Percentiles rank a stretch among this genome's conserved stretches.
Conservation (phyloP, 345 rosid species). For the Punica granatum region DNA sequence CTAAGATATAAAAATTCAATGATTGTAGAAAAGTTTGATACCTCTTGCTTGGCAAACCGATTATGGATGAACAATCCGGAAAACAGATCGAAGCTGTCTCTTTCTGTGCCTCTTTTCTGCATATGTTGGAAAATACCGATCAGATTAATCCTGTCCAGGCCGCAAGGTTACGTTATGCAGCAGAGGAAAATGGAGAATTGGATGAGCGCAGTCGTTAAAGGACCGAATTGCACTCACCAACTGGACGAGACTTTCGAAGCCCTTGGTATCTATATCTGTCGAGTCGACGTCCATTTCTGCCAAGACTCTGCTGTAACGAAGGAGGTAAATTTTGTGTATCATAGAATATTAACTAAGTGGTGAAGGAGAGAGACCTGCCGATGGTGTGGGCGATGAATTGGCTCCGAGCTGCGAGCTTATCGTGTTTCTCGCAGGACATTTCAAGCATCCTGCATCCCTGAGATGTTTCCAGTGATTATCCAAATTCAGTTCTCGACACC, state of each 20-base stretch:
- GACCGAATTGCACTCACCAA: conserved; percentile 35
- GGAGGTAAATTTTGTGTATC: background rate
- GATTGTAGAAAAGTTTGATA: background rate
- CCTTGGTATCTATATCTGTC: conserved; percentile 31
- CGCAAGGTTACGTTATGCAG: background rate
- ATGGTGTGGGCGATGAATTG: conserved; percentile 49
- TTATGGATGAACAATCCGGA: conserved; percentile 40
- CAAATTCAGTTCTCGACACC: background rate
- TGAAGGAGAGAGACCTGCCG: conserved; percentile 30
- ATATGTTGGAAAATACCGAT: background rate
- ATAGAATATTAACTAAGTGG: background rate
- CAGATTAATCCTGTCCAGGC: background rate
- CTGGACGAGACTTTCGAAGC: conserved; percentile 30
- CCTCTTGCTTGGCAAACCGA: conserved; percentile 48
- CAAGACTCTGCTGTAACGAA: conserved; percentile 18
- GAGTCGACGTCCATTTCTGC: conserved; percentile 38
- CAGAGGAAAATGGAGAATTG: background rate
- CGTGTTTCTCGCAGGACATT: conserved; percentile 58
- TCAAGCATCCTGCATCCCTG: conserved; percentile 67
- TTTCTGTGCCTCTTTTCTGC: conserved; percentile 33
- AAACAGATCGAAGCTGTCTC: conserved; percentile 38
- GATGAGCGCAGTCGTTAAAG: background rate
- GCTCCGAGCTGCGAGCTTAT: conserved; percentile 43
- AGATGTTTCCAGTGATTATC: background rate
- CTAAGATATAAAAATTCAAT: background rate